Base-by-base conservation (phyloP, 352 stramenopile genomes). In the Blastocystis sp. region DNA sequence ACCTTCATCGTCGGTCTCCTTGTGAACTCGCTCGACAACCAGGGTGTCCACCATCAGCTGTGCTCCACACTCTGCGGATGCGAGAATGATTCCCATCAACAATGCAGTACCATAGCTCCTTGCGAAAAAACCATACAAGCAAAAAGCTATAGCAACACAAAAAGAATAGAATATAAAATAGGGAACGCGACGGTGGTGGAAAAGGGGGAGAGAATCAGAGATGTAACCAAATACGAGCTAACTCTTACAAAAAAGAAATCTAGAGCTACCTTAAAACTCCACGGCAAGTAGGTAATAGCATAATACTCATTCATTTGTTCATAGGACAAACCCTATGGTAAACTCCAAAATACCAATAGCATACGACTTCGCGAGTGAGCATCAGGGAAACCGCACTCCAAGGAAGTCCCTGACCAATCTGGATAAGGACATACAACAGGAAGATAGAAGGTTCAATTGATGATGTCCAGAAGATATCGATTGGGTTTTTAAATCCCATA, bases 221-320 rank as follows among this genome's bases (percentile, higher is more conserved):
- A 88, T 88, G 66, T 88, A 88, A 88, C 62, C 77, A 88, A 88
- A 88, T 20, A 88, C 59, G 26, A 88, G 77, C 66, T 84, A 69
- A 29, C 23, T 11, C 1, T 59, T 34, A 62, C 34, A 50, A 53
- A n/a, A 45, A 69, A 0, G 18, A 69, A 9, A 15, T 11, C 34
- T 41, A 41, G n/a, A 53, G 6, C 3, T 18, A 68, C 73, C 50
- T 88, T 88, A 43, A 88, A 88, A 88, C 56, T 77, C 77, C 77
- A 88, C 9, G 77, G 77, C 39, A 88, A 41, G 26, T 88, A 88
- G 47, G 37, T 47, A 47, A 79, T 79, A 20, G 77, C 55, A 23
- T 88, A 88, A 59, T 88, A 88, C n/a, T 26, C 41, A 43, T 76
- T 88, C 62, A 88, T 41, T 56, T 88, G 77, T 18, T 79, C 66